Percentiles rank a stretch among this genome's conserved stretches.
phyloP scores from a whole-genome alignment of 805 yeast genomes.

The Clavispora phyllophila region DNA sequence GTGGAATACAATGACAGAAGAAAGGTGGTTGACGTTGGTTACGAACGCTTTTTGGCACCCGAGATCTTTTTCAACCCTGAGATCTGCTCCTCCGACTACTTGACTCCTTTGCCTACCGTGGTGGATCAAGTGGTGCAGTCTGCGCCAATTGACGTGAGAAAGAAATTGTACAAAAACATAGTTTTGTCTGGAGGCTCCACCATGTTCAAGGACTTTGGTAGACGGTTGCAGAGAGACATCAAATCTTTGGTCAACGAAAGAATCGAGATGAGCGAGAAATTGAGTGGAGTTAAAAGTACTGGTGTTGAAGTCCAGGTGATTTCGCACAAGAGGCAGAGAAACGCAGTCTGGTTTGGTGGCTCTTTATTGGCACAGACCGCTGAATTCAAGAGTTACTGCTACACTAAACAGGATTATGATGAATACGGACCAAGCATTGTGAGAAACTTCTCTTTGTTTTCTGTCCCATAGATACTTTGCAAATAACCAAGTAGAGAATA shows the following conservation, averaged over 20 bases:
- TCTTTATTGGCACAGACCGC: slow-evolving; percentile 94
- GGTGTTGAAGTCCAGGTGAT: slow-evolving; percentile 98
- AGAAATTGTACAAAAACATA: slow-evolving; percentile 90
- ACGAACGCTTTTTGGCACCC: slow-evolving; percentile 97
- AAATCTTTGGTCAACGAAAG: slow-evolving; percentile 84
- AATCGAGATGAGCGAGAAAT: slow-evolving; percentile 72
- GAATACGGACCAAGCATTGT: slow-evolving; percentile 98
- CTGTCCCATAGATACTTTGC: slow-evolving; percentile 56
- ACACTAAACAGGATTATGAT: slow-evolving; percentile 95
- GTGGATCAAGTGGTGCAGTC: slow-evolving; percentile 94
- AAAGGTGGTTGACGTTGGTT: slow-evolving; percentile 83
- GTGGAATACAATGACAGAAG: slow-evolving; percentile 74
- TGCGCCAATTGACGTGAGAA: slow-evolving; percentile 96
- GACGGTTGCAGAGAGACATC: slow-evolving; percentile 93
- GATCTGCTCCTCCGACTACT: slow-evolving; percentile 88
- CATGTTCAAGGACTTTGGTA: slow-evolving; percentile 97
- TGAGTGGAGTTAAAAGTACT: slow-evolving; percentile 71
- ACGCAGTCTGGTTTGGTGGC: slow-evolving; percentile 99
- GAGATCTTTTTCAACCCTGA: slow-evolving; percentile 98
- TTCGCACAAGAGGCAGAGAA: slow-evolving; percentile 93
- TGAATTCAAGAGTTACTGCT: slow-evolving; percentile 93
- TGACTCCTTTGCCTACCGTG: slow-evolving; percentile 93
- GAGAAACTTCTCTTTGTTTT: slow-evolving; percentile 91
- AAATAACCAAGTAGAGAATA: neutral
- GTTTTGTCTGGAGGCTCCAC: slow-evolving; percentile 97